These are phyloP conservation scores for Halenospora varia DNA, from an alignment of 495 filamentous ascomycete species.

Conservation along the genomic window DNA sequence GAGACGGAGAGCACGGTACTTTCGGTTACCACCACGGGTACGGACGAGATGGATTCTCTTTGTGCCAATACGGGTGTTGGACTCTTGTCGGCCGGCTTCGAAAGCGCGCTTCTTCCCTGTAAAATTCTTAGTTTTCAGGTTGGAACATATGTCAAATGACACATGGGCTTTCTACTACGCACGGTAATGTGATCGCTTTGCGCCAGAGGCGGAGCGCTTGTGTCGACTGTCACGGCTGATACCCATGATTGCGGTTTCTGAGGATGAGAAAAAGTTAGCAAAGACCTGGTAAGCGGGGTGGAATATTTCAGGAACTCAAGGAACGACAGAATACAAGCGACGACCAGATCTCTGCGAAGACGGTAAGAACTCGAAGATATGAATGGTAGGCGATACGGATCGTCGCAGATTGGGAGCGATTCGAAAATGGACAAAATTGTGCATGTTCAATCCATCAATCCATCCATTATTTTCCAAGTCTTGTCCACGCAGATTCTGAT, in stretches of 20 bases:
- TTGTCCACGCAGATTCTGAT: conserved; percentile 12
- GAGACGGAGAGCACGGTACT: conserved; percentile 98
- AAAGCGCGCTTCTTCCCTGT: conserved; percentile 87
- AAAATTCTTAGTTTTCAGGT: conserved; percentile 42
- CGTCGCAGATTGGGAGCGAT: conserved; percentile 3
- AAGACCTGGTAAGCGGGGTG: not conserved
- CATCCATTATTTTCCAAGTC: not conserved
- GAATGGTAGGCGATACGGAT: not conserved
- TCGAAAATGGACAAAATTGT: not conserved
- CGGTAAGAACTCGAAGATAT: not conserved
- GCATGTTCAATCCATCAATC: not conserved
- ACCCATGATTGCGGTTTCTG: conserved; percentile 79
- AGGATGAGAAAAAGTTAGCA: conserved; percentile 19
- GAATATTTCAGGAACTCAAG: not conserved
- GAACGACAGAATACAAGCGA: not conserved
- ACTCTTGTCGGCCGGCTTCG: conserved; percentile 98
- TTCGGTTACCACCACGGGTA: conserved; percentile 97
- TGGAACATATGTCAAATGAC: conserved; percentile 53
- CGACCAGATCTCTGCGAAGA: conserved; percentile 8
- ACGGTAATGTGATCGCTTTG: conserved; percentile 92
- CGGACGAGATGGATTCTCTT: conserved; percentile 99
- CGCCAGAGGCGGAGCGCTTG: conserved; percentile 97
- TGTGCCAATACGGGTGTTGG: conserved; percentile 96
- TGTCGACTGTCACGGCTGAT: conserved; percentile 98
- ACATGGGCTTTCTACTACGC: conserved; percentile 58